These are phyloP conservation scores for Prunus mongolica DNA, from an alignment of 306 rosid genomes.

Conservation along the genomic window DNA sequence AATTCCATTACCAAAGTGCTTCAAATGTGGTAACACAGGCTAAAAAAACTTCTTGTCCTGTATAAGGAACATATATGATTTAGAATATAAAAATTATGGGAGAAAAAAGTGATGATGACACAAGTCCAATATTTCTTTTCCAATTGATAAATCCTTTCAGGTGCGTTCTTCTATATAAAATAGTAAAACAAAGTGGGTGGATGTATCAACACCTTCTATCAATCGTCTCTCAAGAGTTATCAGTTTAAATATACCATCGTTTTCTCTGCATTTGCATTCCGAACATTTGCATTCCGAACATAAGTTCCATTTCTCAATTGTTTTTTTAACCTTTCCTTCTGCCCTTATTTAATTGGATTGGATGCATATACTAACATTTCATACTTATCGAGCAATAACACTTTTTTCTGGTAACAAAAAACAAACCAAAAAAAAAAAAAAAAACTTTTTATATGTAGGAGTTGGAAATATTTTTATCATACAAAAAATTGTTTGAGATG, in stretches of 20 bases:
- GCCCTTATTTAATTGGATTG: background rate
- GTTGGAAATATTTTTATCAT: background rate
- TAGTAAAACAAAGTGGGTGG: background rate
- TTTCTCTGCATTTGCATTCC: background rate
- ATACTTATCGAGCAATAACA: background rate
- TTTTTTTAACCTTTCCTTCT: background rate
- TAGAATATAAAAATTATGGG: background rate
- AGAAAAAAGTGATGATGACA: background rate
- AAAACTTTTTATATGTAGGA: background rate
- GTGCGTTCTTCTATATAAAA: background rate
- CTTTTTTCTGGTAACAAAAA: background rate
- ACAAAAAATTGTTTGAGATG: background rate
- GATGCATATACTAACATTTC: background rate
- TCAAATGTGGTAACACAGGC: background rate
- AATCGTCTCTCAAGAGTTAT: background rate
- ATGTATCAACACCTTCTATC: background rate
- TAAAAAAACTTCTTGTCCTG: background rate
- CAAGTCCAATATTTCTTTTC: background rate
- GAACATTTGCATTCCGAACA: background rate
- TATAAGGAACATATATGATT: background rate
- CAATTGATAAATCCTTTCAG: background rate
- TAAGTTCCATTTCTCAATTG: background rate
- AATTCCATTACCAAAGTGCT: background rate
- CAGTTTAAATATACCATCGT: background rate
- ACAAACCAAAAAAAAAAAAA: too few species aligned